These are phyloP conservation scores for Toxoplasma gondii DNA, from an alignment of 169 alveolate genomes.

Conservation along the genomic window DNA sequence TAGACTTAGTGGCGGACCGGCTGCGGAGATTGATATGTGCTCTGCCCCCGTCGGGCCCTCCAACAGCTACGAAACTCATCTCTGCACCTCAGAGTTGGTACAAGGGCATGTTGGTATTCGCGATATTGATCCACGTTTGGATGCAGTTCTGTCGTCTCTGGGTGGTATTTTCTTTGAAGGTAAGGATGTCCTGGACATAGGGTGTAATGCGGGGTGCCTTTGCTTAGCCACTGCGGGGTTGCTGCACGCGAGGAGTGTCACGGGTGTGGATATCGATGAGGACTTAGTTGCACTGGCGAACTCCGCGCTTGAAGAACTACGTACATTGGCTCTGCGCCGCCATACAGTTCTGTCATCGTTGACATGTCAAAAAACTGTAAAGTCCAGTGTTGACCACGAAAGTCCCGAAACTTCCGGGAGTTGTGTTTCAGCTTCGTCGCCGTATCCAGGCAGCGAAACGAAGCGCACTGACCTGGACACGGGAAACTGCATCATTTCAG, in stretches of 20 bases:
- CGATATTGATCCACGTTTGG: not conserved
- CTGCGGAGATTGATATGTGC: too few relatives aligned
- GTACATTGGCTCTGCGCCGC: not conserved
- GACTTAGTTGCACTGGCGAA: not conserved
- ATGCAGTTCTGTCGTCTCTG: not conserved
- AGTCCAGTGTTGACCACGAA: too few relatives aligned
- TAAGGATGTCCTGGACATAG: slow-evolving; percentile 21
- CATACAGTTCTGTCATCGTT: not conserved
- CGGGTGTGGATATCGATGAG: slow-evolving; percentile 2
- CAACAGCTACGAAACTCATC: too few relatives aligned
- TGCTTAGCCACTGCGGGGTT: not conserved
- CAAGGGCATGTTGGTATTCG: too few relatives aligned
- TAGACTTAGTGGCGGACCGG: too few relatives aligned
- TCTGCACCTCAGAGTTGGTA: too few relatives aligned
- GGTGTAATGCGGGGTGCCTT: slow-evolving; percentile 26
- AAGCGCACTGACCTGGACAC: too few relatives aligned
- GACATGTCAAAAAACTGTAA: not conserved
- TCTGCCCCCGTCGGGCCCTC: too few relatives aligned
- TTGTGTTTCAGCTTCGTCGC: too few relatives aligned
- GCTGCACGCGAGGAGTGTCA: not conserved
- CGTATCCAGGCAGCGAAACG: too few relatives aligned
- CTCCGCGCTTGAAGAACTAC: not conserved
- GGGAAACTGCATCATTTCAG: too few relatives aligned
- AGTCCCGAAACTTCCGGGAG: too few relatives aligned
- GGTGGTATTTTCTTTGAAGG: not conserved